A percentile compares a stretch with the other conserved stretches of the same genome.
Evolutionary conservation across 345 rosid species (phyloP).

Genomic region (Rhodamnia rubescens): DNA sequence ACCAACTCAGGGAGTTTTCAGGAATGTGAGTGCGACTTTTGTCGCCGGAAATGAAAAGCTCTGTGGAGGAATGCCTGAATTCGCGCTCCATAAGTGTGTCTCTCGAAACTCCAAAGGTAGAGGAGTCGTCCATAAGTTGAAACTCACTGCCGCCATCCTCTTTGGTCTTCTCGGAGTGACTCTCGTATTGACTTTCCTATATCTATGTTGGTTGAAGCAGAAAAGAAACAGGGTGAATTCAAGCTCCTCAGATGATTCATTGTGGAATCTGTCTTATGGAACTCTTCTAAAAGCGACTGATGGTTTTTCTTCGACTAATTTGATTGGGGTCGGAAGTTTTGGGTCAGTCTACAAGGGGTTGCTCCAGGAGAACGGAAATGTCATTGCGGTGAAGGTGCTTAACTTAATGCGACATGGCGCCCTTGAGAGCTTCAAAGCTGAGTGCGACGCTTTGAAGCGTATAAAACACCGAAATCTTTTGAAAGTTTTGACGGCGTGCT

Average conservation of each 20-base stretch:
- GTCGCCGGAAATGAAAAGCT: not conserved
- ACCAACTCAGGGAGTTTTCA: not conserved
- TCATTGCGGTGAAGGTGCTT: not conserved
- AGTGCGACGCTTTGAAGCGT: not conserved
- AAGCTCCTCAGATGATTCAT: not conserved
- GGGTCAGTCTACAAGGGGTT: not conserved
- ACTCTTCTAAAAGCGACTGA: accelerated
- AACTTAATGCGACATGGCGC: not conserved
- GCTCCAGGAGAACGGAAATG: accelerated
- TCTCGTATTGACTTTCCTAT: not conserved
- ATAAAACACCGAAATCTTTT: not conserved
- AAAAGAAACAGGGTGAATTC: accelerated
- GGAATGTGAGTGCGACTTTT: not conserved
- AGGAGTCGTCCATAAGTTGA: not conserved
- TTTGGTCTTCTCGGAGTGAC: not conserved
- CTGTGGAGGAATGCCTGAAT: not conserved
- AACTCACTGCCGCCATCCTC: accelerated
- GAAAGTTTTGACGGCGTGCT: not conserved
- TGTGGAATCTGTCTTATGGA: accelerated
- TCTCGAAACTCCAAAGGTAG: not conserved
- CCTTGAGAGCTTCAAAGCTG: not conserved
- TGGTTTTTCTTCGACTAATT: not conserved
- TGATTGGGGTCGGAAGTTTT: not conserved
- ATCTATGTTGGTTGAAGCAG: not conserved
- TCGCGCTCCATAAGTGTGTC: accelerated